Percentiles rank a stretch among this genome's conserved stretches.
Conservation (phyloP, 1,284 basidiomycete genomes). For the Blastosporella zonata region DNA sequence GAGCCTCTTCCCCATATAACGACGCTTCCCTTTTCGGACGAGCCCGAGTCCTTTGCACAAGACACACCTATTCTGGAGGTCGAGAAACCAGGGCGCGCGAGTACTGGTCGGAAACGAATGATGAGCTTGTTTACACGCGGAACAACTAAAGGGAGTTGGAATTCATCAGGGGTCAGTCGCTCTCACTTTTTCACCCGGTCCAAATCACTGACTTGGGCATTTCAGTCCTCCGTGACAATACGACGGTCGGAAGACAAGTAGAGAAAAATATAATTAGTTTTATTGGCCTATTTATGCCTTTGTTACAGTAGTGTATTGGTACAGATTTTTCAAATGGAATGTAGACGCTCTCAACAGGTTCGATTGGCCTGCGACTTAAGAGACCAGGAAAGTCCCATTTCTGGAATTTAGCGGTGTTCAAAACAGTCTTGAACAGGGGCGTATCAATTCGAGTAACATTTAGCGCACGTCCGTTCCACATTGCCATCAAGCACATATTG, state of each 20-base stretch:
- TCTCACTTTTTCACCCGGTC: neutral
- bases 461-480: too few species aligned
- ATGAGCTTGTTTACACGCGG: slow-evolving; percentile 40
- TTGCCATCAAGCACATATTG: too few species aligned
- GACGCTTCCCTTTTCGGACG: slow-evolving; percentile 30
- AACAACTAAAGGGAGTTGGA: slow-evolving; percentile 11
- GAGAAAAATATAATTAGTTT: neutral
- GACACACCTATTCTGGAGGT: slow-evolving; percentile 10
- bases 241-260: slow-evolving; percentile 8
- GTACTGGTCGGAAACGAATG: slow-evolving; percentile 30
- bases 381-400: too few species aligned
- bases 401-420: too few species aligned
- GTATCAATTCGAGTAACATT: too few species aligned
- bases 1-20: slow-evolving; percentile 23
- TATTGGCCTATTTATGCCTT: slow-evolving; percentile 14
- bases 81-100: slow-evolving; percentile 17
- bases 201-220: neutral
- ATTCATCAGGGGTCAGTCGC: slow-evolving; percentile 7
- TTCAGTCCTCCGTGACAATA: slow-evolving; percentile 16
- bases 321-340: too few species aligned
- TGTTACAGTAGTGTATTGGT: neutral
- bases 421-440: too few species aligned
- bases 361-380: too few species aligned
- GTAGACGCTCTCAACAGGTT: too few species aligned
- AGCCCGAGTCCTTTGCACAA: slow-evolving; percentile 30